Base-by-base conservation (phyloP, 768 basidiomycete species). In the Auricularia sp. region DNA sequence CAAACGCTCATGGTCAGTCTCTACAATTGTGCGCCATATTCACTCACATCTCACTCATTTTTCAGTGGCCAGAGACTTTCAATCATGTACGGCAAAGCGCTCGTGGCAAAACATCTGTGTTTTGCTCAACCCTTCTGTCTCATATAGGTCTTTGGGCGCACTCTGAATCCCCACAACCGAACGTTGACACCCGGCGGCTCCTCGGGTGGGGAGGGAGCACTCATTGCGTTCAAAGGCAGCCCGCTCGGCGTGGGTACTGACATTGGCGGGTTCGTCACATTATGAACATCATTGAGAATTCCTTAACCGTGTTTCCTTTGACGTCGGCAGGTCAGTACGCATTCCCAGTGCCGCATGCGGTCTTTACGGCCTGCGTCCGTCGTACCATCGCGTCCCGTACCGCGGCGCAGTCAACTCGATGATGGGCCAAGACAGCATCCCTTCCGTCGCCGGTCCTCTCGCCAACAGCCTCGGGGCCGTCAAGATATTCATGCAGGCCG, bases 161-260 rank as follows among this genome's bases (percentile, higher is more conserved):
- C 93, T 0, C 70, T 77, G 18, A 92, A 94, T 70, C 92, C 92
- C 0, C 77, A 80, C 71, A 92, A 93, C 71, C 82, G 87, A 7
- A 79, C 80, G 16, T 77, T 91, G 58, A 91, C 88, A 3, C 75
- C 79, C 3, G 92, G 92, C 13, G 93, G 93, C 1, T 93, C 90
- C 0, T 90, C 88, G 2, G 93, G 93, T 6, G 93, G 92, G 39
- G 93, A 94, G 76, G 89, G 89, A 47, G 90, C 92, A 0, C 80
- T 94, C 6, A 69, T 93, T 51, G 86, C 85, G 71, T 69, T 79
- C 72, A 77, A 71, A 64, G 82, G 83, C 35, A 77, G 76, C 39
- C 75, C 77, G 2, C 54, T 83, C 67, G 89, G 91, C 35, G 82
- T 92, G 10, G 92, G 91, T 51, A 87, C 91, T 34, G 92, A 93